A percentile compares a stretch with the other conserved stretches of the same genome.
Conservation (phyloP, 345 rosid genomes). For the Camelina laxa region DNA sequence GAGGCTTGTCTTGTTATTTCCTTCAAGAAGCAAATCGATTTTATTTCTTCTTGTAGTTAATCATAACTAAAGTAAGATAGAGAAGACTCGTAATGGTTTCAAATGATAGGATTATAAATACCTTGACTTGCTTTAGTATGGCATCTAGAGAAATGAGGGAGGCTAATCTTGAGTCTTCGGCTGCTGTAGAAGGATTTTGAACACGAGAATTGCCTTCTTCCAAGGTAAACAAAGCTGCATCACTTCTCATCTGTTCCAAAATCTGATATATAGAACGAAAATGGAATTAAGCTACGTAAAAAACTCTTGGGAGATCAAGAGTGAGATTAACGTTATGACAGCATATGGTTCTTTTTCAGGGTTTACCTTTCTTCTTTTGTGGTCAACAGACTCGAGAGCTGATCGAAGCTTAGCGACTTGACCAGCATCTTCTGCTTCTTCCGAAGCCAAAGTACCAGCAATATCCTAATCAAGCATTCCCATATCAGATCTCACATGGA, state of each 20-base stretch:
- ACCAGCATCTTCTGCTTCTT: conserved; percentile 82
- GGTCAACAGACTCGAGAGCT: conserved; percentile 97
- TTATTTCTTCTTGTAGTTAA: neutral
- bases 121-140: conserved; percentile 97
- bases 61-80: neutral
- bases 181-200: conserved; percentile 86
- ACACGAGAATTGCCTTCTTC: conserved; percentile 71
- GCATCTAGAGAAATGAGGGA: conserved; percentile 93
- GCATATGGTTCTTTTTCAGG: neutral
- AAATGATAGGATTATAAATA: conserved; percentile 30
- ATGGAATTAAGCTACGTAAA: conserved; percentile 5
- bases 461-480: conserved; percentile 63
- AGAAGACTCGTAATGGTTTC: conserved; percentile 9
- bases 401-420: conserved; percentile 93
- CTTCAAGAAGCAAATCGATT: conserved; percentile 48
- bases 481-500: conserved; percentile 19
- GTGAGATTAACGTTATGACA: neutral
- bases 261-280: conserved; percentile 53
- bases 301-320: conserved; percentile 4
- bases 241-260: conserved; percentile 93
- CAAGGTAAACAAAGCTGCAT: conserved; percentile 70
- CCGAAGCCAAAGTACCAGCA: conserved; percentile 91
- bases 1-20: conserved; percentile 82
- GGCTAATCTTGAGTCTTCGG: conserved; percentile 96
- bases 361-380: conserved; percentile 87